phyloP scores from a whole-genome alignment of 2,329 filamentous ascomycete species.

The Myriosclerotinia scirpicola region DNA sequence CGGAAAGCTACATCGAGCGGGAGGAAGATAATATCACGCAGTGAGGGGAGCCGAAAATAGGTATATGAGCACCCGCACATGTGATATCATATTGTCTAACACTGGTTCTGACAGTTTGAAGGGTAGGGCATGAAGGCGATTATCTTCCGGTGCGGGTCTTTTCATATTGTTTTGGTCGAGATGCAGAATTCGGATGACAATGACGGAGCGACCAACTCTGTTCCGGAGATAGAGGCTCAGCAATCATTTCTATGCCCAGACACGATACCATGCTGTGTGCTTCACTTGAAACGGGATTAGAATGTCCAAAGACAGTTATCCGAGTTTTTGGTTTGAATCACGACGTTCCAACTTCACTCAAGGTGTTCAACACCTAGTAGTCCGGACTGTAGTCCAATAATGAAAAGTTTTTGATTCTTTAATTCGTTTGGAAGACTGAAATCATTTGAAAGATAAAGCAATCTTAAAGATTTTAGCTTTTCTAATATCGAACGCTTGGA shows the following conservation, averaged over 20 bases:
- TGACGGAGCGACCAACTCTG: neutral
- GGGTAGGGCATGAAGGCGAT: constrained; percentile 2
- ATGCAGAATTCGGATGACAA: neutral
- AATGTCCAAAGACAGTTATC: neutral
- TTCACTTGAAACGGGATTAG: constrained; percentile 19
- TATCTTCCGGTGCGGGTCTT: constrained; percentile 4
- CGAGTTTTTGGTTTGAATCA: neutral
- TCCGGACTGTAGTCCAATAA: neutral
- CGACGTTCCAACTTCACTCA: neutral
- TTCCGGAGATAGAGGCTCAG: neutral
- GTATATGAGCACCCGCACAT: constrained; percentile 17
- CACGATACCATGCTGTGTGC: neutral
- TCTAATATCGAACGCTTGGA: too few species aligned
- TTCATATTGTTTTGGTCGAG: constrained; percentile 9
- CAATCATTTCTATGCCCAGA: neutral
- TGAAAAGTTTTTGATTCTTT: too few species aligned
- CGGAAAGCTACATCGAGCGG: constrained; percentile 15
- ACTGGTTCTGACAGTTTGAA: constrained; percentile 1
- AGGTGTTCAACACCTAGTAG: neutral
- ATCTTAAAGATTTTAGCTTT: too few species aligned
- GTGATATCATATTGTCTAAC: constrained; percentile 11
- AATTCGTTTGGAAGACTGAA: too few species aligned
- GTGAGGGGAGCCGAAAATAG: constrained; percentile 9
- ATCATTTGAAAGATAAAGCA: too few species aligned
- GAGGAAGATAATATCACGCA: constrained; percentile 16